Evolutionary conservation across 73 alveolate species (phyloP).

Genomic region (Blepharisma japonicum): DNA sequence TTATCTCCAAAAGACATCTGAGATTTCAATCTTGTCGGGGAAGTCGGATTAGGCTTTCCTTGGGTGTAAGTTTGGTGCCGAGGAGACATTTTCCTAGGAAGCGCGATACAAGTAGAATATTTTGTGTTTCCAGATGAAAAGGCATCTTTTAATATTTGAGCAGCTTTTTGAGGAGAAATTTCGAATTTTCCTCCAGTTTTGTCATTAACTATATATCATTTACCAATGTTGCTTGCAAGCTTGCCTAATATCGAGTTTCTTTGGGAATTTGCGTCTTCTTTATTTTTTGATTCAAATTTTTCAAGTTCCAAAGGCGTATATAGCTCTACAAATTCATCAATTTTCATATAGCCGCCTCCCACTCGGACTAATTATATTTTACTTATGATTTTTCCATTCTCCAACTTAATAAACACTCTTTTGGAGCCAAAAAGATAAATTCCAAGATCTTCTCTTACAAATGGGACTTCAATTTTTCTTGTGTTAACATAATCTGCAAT

Average conservation of each 20-base stretch:
- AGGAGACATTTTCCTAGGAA: not conserved
- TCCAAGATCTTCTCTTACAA: constrained; percentile 31
- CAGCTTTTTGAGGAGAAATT: constrained; percentile 31
- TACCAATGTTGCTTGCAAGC: not conserved
- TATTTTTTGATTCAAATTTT: not conserved
- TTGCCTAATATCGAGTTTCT: not conserved
- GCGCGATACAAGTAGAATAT: constrained; percentile 12
- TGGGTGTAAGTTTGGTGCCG: not conserved
- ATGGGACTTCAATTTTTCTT: constrained; percentile 8
- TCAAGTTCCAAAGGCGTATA: constrained; percentile 25
- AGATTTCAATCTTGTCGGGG: no score
- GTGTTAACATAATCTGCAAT: constrained; percentile 33
- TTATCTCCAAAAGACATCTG: no score
- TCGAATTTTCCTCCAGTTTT: constrained; percentile 23
- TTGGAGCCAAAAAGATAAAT: constrained; percentile 35
- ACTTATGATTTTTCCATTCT: constrained; percentile 42
- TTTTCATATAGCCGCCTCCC: constrained; percentile 58
- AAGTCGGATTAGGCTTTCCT: no score
- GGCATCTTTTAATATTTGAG: not conserved
- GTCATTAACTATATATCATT: not conserved
- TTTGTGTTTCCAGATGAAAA: constrained; percentile 21
- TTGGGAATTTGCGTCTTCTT: constrained; percentile 7
- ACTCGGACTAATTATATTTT: constrained; percentile 42
- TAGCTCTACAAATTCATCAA: constrained; percentile 39
- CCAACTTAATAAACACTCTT: constrained; percentile 28